Evolutionary conservation across 805 yeast species (phyloP).

Genomic region (Spathaspora hagerdaliae): DNA sequence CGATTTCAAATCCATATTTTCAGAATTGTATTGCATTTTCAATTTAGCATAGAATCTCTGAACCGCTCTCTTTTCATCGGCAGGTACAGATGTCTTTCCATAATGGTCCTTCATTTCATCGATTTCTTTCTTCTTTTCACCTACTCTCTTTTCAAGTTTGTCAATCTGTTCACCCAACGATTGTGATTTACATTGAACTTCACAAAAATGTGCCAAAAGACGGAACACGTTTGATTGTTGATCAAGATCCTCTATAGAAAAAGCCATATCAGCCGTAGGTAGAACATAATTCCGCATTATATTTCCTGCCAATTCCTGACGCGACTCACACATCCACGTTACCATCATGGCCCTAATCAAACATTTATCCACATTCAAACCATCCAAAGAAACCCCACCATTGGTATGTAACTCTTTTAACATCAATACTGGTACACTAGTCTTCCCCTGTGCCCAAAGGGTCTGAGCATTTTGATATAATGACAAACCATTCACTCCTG

Average conservation of each 20-base stretch:
- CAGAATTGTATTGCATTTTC: conserved; percentile 45
- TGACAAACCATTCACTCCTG: conserved; percentile 17
- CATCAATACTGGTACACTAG: conserved; percentile 55
- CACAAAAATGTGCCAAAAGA: conserved; percentile 70
- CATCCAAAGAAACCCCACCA: conserved; percentile 11
- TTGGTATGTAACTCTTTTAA: conserved; percentile 26
- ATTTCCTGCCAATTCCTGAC: conserved; percentile 58
- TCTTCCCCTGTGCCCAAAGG: conserved; percentile 58
- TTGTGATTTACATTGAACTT: conserved; percentile 50
- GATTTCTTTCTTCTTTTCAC: conserved; percentile 43
- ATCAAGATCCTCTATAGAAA: conserved; percentile 9
- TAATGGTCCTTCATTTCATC: conserved; percentile 44
- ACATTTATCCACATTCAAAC: conserved; percentile 15
- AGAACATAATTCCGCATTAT: conserved; percentile 57
- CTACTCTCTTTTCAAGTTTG: conserved; percentile 36
- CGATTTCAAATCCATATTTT: conserved; percentile 40
- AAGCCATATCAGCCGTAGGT: conserved; percentile 29
- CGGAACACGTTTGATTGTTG: conserved; percentile 48
- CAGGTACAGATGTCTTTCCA: conserved; percentile 34
- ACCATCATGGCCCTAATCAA: conserved; percentile 44
- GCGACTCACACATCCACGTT: conserved; percentile 68
- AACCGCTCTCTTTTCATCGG: conserved; percentile 49
- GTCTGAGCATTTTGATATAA: conserved; percentile 53
- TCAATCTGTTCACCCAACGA: conserved; percentile 41
- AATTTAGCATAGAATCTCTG: conserved; percentile 49